Evolutionary conservation across 192 early-diverging fungal genomes (phyloP).

Genomic region (Dissophora ornata): DNA sequence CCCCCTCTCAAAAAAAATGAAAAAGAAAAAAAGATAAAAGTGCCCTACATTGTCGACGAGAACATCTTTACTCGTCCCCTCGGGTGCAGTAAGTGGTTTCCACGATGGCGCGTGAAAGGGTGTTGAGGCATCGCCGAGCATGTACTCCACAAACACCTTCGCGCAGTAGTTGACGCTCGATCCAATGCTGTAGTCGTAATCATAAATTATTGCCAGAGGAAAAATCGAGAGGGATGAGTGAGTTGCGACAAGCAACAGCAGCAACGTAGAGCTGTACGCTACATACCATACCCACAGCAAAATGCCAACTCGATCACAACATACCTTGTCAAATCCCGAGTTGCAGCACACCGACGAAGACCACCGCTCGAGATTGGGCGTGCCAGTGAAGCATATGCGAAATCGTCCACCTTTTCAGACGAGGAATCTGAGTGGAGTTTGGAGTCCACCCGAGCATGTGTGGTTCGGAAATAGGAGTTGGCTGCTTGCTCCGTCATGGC

Average conservation of each 20-base stretch:
- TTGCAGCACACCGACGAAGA: slow-evolving; percentile 47
- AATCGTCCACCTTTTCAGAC: slow-evolving; percentile 31
- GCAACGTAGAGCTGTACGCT: too few species aligned
- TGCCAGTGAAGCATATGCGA: slow-evolving; percentile 7
- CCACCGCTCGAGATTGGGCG: slow-evolving; percentile 29
- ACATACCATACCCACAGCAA: too few species aligned
- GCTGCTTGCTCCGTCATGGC: slow-evolving; percentile 40
- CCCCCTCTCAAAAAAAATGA: neutral
- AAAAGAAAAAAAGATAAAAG: slow-evolving; percentile 1
- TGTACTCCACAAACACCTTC: slow-evolving; percentile 40
- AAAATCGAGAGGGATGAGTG: neutral
- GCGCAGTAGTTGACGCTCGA: slow-evolving; percentile 46
- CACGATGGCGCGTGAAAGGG: slow-evolving; percentile 33
- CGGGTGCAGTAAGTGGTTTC: slow-evolving; percentile 14
- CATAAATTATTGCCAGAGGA: neutral
- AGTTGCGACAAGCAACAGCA: neutral
- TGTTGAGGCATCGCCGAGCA: slow-evolving; percentile 32
- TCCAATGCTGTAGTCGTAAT: slow-evolving; percentile 20
- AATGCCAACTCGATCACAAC: too few species aligned
- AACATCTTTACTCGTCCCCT: slow-evolving; percentile 1
- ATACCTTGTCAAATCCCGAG: slow-evolving; percentile 50
- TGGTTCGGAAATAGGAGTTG: slow-evolving; percentile 35
- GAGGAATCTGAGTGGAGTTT: slow-evolving; percentile 43
- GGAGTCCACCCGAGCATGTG: slow-evolving; percentile 44
- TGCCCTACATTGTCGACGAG: slow-evolving; percentile 47